phyloP scores from a whole-genome alignment of 768 basidiomycete genomes.

The Mrakia frigida region DNA sequence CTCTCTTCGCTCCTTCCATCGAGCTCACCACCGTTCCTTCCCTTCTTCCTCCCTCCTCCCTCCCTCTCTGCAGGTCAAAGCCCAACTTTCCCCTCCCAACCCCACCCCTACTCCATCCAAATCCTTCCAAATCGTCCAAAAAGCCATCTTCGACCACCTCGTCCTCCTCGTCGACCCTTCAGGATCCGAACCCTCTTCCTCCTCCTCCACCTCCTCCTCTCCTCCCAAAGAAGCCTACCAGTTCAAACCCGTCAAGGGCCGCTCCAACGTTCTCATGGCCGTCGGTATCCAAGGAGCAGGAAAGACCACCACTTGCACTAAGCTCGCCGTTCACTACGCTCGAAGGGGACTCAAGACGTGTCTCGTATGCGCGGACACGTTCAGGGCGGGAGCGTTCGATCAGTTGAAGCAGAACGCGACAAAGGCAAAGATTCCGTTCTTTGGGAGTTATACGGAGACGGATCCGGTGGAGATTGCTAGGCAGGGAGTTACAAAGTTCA shows the following conservation, averaged over 20 bases:
- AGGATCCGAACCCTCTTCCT: conserved; percentile 38
- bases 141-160: conserved; percentile 96
- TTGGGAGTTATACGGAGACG: conserved; percentile 97
- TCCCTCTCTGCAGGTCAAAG: conserved; percentile 15
- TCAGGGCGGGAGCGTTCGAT: conserved; percentile 98
- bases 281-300: conserved; percentile 98
- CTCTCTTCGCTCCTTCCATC: background rate
- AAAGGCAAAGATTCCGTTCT: conserved; percentile 98
- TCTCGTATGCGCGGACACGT: conserved; percentile 98
- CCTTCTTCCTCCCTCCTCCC: background rate
- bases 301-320: conserved; percentile 98
- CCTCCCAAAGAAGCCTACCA: conserved; percentile 17
- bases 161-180: conserved; percentile 85
- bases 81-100: conserved; percentile 23
- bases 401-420: conserved; percentile 98
- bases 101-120: conserved; percentile 23
- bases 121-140: conserved; percentile 62
- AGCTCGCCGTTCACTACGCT: conserved; percentile 95
- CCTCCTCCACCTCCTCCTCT: too few relatives aligned
- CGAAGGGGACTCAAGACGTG: conserved; percentile 93
- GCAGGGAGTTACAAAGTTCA: conserved; percentile 92
- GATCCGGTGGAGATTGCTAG: conserved; percentile 93
- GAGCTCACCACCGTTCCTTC: background rate
- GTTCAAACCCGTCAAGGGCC: conserved; percentile 84
- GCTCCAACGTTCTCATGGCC: conserved; percentile 91